phyloP scores from a whole-genome alignment of 768 basidiomycete species.

The Cystobasidium ongulense region DNA sequence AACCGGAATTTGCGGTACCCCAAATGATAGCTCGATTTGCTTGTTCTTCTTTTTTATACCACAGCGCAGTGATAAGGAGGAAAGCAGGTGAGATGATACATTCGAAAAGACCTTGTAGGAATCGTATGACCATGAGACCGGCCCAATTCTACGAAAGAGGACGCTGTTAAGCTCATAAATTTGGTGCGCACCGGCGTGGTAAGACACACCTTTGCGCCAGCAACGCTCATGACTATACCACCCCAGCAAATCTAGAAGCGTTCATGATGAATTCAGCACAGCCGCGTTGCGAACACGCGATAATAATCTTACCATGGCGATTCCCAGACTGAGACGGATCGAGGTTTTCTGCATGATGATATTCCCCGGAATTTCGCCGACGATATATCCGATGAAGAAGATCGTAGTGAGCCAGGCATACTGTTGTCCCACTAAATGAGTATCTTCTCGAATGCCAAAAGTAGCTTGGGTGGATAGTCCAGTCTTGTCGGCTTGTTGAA shows the following conservation, averaged over 20 bases:
- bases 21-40: conserved; percentile 1
- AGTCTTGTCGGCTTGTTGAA: conserved; percentile 18
- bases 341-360: conserved; percentile 16
- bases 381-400: conserved; percentile 12
- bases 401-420: conserved; percentile 15
- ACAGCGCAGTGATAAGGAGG: not conserved
- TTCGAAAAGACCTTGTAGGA: not conserved
- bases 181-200: no score
- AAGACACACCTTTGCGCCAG: not conserved
- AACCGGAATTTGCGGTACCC: conserved; percentile 12
- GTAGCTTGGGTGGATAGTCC: conserved; percentile 3
- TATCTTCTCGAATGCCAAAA: conserved; percentile 13
- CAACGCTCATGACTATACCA: not conserved
- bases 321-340: not conserved
- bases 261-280: not conserved
- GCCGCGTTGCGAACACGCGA: not conserved
- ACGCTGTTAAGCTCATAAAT: not conserved
- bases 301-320: not conserved
- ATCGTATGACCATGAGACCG: not conserved
- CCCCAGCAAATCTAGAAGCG: not conserved
- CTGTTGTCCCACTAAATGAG: not conserved
- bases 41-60: not conserved
- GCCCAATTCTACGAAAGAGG: not conserved
- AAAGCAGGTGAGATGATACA: conserved; percentile 11
- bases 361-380: conserved; percentile 14